These are phyloP conservation scores for Citrus sp. DNA, from an alignment of 345 rosid genomes.

Conservation along the genomic window DNA sequence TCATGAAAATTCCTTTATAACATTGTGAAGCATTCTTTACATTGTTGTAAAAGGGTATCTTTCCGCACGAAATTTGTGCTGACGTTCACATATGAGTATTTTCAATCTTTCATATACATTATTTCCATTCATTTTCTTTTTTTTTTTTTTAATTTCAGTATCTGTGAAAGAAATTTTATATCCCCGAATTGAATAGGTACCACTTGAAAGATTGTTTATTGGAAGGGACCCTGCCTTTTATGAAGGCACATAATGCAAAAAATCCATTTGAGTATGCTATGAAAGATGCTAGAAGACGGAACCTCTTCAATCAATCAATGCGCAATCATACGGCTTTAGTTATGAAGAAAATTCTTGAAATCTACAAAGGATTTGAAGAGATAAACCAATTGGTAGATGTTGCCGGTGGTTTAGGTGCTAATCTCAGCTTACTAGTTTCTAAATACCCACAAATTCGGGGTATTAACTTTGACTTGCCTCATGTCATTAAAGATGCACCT, in stretches of 20 bases:
- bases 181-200: conserved; percentile 15
- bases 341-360: conserved; percentile 28
- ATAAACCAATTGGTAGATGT: too few species aligned
- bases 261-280: conserved; percentile 20
- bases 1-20: too few species aligned
- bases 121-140: too few species aligned
- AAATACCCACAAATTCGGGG: not conserved
- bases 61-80: too few species aligned
- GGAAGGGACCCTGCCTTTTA: conserved; percentile 34
- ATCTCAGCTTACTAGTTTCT: too few species aligned
- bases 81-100: too few species aligned
- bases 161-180: too few species aligned
- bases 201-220: conserved; percentile 29
- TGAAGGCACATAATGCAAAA: conserved; percentile 20
- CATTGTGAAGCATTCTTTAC: too few species aligned
- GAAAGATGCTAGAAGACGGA: conserved; percentile 8
- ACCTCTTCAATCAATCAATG: conserved; percentile 30
- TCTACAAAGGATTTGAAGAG: not conserved
- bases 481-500: not conserved
- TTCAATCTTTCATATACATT: too few species aligned
- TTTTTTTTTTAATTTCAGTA: too few species aligned
- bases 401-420: too few species aligned
- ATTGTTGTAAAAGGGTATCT: too few species aligned
- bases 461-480: not conserved
- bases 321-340: conserved; percentile 3